Base-by-base conservation (phyloP, 495 filamentous ascomycete genomes). In the Neurospora cerealis region DNA sequence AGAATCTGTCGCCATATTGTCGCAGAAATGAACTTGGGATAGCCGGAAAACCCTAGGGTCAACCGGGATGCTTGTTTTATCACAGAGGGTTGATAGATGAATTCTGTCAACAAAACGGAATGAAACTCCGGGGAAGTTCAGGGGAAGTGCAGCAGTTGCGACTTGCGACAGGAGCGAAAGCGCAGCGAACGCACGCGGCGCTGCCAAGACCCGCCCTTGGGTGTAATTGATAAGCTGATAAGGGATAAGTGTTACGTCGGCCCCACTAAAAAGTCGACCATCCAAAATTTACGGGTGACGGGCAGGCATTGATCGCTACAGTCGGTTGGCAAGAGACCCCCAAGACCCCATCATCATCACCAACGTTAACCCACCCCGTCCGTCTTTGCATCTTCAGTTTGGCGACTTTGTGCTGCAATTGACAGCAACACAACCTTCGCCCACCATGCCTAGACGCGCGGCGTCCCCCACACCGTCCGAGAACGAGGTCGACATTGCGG, bases 401-500 rank as follows among this genome's bases (percentile, higher is more conserved):
- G 17, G 28, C 70, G 46, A 40, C 37, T 73, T 28, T 37, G 54
- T 39, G 32, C 40, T 46, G 42, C 39, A 60, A 54, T 54, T 48
- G 24, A 32, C 72, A 73, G 70, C 69, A 69, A 36, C 69, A 44
- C 69, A 40, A 44, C 38, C n/a, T 15, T 44, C 54, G 54, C 54
- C 70, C 36, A 74, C 34, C 54, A 85, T 81, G 74, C 78, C 78
- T 76, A 66, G 73, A 73, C 89, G 93, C 78, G 89, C 86, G 73
- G 86, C 86, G n/a, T 98, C 96, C 69, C 95, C 95, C 71, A 89
- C 92, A 21, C 83, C 85, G 74, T 98, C 96, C 70, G 95, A 98
- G 83, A 93, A 91, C 76, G 96, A 96, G 77, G 90, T 96, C 79
- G 96, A 99, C 76, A 97, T 99, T 72, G 90, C 92, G 7, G 89